These are phyloP conservation scores for Aschersonia sp. DNA, from an alignment of 2,329 filamentous ascomycete species.

Conservation along the genomic window DNA sequence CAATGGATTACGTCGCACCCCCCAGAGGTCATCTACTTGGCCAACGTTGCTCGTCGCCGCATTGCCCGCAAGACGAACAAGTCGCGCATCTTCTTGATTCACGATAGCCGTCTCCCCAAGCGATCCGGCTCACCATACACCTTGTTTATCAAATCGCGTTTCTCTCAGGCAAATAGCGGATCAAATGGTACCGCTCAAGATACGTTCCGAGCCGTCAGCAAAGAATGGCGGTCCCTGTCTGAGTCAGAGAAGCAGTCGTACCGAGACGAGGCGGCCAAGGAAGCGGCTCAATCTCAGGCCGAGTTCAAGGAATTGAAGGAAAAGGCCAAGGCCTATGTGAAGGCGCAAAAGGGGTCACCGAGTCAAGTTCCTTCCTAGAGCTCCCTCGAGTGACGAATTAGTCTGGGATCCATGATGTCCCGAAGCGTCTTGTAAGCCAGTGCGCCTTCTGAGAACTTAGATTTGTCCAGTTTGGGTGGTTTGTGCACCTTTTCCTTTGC, in stretches of 20 bases:
- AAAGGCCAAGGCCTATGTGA: conserved; percentile 10
- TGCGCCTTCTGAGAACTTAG: not conserved
- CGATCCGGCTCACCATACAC: conserved; percentile 15
- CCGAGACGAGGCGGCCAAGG: conserved; percentile 13
- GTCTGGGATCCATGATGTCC: not conserved
- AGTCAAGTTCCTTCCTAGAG: not conserved
- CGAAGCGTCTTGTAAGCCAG: not conserved
- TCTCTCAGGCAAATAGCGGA: conserved; percentile 11
- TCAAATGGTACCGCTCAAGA: conserved; percentile 6
- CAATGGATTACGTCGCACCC: conserved; percentile 32
- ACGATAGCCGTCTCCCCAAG: conserved; percentile 34
- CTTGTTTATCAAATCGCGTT: conserved; percentile 24
- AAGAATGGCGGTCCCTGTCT: conserved; percentile 29
- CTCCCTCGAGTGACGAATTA: no score
- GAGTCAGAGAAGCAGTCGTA: conserved; percentile 26
- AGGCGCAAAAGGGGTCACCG: conserved; percentile 1
- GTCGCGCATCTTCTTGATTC: conserved; percentile 15
- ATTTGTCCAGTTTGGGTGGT: no score
- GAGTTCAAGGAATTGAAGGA: conserved; percentile 14
- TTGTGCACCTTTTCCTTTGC: no score
- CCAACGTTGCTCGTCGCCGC: conserved; percentile 30
- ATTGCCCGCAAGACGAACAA: conserved; percentile 22
- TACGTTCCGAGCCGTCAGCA: conserved; percentile 9
- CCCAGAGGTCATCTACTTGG: conserved; percentile 22
- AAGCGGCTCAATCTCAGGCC: conserved; percentile 4